Evolutionary conservation across 106 monocot species (phyloP), one percentile per base, ranked within the genome.

Genomic region (Platanthera zijinensis): DNA sequence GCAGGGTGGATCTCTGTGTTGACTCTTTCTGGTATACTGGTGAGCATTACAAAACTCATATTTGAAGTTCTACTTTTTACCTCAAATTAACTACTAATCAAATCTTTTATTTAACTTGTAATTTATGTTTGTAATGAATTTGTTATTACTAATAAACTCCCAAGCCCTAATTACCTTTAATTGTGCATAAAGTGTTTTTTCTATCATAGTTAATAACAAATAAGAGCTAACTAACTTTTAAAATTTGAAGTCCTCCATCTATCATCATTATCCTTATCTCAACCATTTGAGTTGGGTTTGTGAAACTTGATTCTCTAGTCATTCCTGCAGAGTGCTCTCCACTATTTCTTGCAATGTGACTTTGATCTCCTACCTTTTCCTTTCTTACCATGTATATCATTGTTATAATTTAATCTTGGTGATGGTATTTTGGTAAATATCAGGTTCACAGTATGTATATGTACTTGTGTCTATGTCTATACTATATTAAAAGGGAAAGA

Each of bases 21-120:
- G 14, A 88, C 90, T 68, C 85, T 93, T 67, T 62, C 56, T 61
- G 90, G 93, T 51, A 88, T 93, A 62, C 18, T 90, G 88, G 92
- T 93, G 84, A 79, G 77, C 7, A 28, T 69, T 59, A 5, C 11
- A 46, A 69, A 48, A 11, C 59, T 21, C 59, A 21, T 21, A 9
- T 61, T 8, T 61, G n/a, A 9, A 61, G 21, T 19, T 61, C n/a
- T 56, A 56, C 13, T 6, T 56, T 56, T 56, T 56, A 14, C 4
- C 56, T 56, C 4, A 15, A 14, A 56, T 56, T 53, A 15, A 56
- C 13, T 15, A 5, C 56, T 56, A 56, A 14, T 56, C 6, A 56
- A 13, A 13, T 56, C 56, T 56, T 56, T 56, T 56, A 56, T n/a
- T 56, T 15, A 56, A 14, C 5, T 56, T 56, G 56, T 15, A 56